Evolutionary conservation across 2,329 filamentous ascomycete genomes (phyloP).

Genomic region (Paraconiothyrium brasiliense): DNA sequence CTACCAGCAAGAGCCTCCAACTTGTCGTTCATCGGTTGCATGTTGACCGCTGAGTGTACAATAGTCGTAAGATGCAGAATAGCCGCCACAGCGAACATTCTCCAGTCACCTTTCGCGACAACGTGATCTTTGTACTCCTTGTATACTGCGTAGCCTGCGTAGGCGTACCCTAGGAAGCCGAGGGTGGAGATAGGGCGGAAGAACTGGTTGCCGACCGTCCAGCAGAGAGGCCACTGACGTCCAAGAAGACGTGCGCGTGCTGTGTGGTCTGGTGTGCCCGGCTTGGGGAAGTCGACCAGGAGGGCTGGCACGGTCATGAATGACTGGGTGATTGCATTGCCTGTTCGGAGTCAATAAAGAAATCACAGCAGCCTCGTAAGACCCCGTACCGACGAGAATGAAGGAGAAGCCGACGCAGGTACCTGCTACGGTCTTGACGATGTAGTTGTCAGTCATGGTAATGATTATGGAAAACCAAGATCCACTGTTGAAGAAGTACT

Average conservation of each 20-base stretch:
- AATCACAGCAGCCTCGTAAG: neutral
- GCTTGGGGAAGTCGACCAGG: constrained; percentile 57
- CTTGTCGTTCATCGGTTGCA: constrained; percentile 62
- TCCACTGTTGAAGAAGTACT: neutral
- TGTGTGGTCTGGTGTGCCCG: constrained; percentile 53
- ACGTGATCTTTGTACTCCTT: constrained; percentile 27
- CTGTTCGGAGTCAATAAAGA: constrained; percentile 36
- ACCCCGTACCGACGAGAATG: constrained; percentile 57
- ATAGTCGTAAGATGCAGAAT: constrained; percentile 58
- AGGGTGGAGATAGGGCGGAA: constrained; percentile 62
- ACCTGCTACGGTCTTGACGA: constrained; percentile 53
- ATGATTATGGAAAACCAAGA: neutral
- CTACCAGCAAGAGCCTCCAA: constrained; percentile 53
- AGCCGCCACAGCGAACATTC: constrained; percentile 55
- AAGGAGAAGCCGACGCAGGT: constrained; percentile 60
- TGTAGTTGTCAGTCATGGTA: constrained; percentile 44
- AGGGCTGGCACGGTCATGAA: constrained; percentile 62
- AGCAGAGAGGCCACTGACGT: constrained; percentile 61
- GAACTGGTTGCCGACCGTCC: constrained; percentile 61
- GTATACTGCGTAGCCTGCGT: constrained; percentile 52
- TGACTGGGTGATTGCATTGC: constrained; percentile 63
- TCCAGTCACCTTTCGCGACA: constrained; percentile 53
- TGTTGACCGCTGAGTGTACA: constrained; percentile 60
- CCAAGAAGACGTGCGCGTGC: constrained; percentile 57
- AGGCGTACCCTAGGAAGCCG: constrained; percentile 60